Evolutionary conservation across 2,329 filamentous ascomycete species (phyloP).

Genomic region (Calycina marina): DNA sequence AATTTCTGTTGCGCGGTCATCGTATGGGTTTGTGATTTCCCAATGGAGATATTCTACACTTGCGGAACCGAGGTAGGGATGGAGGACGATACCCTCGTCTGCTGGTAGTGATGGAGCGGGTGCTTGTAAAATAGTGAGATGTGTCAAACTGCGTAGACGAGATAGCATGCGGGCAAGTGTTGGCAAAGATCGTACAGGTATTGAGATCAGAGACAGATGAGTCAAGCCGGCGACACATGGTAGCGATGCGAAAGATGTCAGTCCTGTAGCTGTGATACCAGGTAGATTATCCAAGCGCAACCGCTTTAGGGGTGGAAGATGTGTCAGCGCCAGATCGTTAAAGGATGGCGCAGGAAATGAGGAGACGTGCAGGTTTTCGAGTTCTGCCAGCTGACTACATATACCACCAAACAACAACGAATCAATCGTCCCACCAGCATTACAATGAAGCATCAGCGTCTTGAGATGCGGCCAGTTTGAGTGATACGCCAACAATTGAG

Average conservation of each 20-base stretch:
- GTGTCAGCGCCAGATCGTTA: slow-evolving; percentile 38
- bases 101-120: slow-evolving; percentile 38
- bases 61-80: slow-evolving; percentile 45
- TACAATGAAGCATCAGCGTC: slow-evolving; percentile 43
- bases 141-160: slow-evolving; percentile 33
- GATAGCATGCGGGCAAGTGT: slow-evolving; percentile 43
- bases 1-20: slow-evolving; percentile 41
- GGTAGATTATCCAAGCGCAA: slow-evolving; percentile 40
- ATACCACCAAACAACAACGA: slow-evolving; percentile 36
- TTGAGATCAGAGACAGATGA: slow-evolving; percentile 39
- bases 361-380: slow-evolving; percentile 45
- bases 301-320: slow-evolving; percentile 38
- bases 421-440: slow-evolving; percentile 38
- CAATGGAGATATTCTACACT: slow-evolving; percentile 43
- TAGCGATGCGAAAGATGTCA: slow-evolving; percentile 41
- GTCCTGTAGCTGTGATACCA: slow-evolving; percentile 39
- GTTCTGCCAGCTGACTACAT: slow-evolving; percentile 34
- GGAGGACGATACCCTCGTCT: slow-evolving; percentile 43
- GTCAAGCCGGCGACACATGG: slow-evolving; percentile 30
- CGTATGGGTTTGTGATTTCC: slow-evolving; percentile 33
- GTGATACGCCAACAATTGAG: slow-evolving; percentile 36
- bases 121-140: slow-evolving; percentile 40
- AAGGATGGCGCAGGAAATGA: slow-evolving; percentile 41
- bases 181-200: slow-evolving; percentile 39
- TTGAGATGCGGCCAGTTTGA: slow-evolving; percentile 39